Conservation (phyloP, 495 filamentous ascomycete genomes). For the Aeminium ludgeri region DNA sequence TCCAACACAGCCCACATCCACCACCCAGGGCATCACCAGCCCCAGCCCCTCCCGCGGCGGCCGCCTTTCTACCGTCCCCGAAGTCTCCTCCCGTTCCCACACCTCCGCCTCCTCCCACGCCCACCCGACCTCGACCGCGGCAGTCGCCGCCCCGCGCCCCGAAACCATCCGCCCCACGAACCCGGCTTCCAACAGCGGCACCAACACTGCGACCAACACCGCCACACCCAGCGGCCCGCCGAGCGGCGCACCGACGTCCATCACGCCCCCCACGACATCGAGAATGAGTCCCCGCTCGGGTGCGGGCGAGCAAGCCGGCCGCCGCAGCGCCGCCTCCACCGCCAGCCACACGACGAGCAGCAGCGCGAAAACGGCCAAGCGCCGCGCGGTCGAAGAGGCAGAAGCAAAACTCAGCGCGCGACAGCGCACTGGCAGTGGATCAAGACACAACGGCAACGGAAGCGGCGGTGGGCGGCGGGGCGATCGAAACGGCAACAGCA, state of each 20-base stretch:
- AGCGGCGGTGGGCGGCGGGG: no score
- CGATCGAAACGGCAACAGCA: no score
- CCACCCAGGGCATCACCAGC: conserved; percentile 1
- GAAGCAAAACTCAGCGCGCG: no score
- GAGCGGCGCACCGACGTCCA: neutral
- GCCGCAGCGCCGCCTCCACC: no score
- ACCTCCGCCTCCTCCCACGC: neutral
- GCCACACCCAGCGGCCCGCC: neutral
- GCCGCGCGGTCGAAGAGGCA: no score
- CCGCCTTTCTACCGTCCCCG: conserved; percentile 12
- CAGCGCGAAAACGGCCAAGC: no score
- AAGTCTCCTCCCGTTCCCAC: conserved; percentile 4
- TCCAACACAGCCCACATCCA: neutral
- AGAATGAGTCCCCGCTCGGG: neutral
- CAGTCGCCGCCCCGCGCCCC: neutral
- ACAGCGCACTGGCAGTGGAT: no score
- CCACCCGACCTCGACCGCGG: neutral
- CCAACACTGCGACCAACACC: neutral
- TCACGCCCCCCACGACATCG: neutral
- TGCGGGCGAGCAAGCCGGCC: no score
- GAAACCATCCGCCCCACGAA: neutral
- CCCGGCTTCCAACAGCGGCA: neutral
- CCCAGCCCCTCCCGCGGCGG: conserved; percentile 2
- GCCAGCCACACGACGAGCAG: no score
- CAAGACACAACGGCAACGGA: no score